Conservation (phyloP, 306 rosid species). For the Styphnolobium japonicum region DNA sequence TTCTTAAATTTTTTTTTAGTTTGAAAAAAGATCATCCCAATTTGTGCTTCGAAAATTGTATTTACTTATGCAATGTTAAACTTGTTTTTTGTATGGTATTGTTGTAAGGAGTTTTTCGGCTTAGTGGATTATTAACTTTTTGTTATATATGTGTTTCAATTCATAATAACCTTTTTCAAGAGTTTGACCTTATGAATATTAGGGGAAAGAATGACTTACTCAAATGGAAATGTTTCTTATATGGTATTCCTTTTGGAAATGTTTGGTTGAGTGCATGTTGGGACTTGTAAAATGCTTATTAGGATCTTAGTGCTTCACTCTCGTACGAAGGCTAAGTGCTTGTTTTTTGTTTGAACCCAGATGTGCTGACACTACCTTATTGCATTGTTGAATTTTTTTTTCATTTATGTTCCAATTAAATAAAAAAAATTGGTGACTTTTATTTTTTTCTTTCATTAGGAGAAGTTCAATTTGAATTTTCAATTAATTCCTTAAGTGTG, state of each 20-base stretch:
- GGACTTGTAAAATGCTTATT: too few species aligned
- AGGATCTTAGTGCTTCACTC: too few species aligned
- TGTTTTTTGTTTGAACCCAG: too few species aligned
- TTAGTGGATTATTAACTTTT: slow-evolving; percentile 8
- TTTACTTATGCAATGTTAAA: neutral
- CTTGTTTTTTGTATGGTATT: neutral
- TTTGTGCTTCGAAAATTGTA: neutral
- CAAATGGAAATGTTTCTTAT: neutral
- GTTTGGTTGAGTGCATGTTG: neutral
- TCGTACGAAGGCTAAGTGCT: too few species aligned
- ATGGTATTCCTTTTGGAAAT: too few species aligned
- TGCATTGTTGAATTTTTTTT: too few species aligned
- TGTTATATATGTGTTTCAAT: slow-evolving; percentile 13
- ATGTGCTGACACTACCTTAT: too few species aligned
- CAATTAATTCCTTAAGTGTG: too few species aligned
- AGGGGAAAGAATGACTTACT: neutral
- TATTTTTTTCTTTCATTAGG: too few species aligned
- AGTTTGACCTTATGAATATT: neutral
- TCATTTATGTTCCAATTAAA: too few species aligned
- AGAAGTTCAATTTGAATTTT: too few species aligned
- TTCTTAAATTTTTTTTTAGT: neutral
- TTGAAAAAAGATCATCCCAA: neutral
- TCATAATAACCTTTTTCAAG: slow-evolving; percentile 22
- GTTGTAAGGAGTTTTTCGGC: neutral
- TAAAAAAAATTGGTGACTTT: too few species aligned